These are phyloP conservation scores for Coffea eugenioides DNA, from an alignment of 257 asterid genomes.

Conservation along the genomic window DNA sequence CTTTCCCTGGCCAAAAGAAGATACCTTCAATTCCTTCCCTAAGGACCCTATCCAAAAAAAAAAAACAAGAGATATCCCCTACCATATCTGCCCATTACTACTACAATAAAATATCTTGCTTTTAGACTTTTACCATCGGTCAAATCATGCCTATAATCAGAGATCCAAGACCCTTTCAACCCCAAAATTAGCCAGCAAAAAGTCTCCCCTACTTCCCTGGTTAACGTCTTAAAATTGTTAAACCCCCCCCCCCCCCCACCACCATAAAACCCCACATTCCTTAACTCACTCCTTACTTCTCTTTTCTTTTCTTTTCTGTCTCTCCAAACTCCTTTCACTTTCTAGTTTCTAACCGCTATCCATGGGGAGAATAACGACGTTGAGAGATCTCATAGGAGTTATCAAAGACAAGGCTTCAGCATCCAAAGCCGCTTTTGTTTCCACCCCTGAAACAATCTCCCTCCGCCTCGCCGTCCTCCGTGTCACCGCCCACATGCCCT, in stretches of 20 bases:
- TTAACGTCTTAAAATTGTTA: too few relatives aligned
- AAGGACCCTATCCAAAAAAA: too few relatives aligned
- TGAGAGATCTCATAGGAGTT: slow-evolving; percentile 42
- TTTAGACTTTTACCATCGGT: neutral
- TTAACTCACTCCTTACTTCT: neutral
- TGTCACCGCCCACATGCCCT: slow-evolving; percentile 65
- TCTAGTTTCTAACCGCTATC: neutral
- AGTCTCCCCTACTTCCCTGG: neutral
- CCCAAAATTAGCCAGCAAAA: neutral
- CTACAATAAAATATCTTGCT: neutral
- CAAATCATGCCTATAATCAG: neutral
- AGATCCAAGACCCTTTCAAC: slow-evolving; percentile 6
- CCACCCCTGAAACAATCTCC: slow-evolving; percentile 36
- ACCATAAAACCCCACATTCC: neutral
- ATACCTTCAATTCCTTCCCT: too few relatives aligned
- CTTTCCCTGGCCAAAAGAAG: neutral
- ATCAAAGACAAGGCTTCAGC: slow-evolving; percentile 49
- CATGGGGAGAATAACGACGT: slow-evolving; percentile 30
- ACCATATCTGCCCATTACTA: neutral
- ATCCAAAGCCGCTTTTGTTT: slow-evolving; percentile 57
- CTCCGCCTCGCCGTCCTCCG: slow-evolving; percentile 74
- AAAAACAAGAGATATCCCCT: too few relatives aligned
- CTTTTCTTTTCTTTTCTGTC: neutral
- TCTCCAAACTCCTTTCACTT: neutral
- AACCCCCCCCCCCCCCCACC: neutral